Base-by-base conservation (phyloP, 1,139 yeast species). In the Suhomyces bribrorum region DNA sequence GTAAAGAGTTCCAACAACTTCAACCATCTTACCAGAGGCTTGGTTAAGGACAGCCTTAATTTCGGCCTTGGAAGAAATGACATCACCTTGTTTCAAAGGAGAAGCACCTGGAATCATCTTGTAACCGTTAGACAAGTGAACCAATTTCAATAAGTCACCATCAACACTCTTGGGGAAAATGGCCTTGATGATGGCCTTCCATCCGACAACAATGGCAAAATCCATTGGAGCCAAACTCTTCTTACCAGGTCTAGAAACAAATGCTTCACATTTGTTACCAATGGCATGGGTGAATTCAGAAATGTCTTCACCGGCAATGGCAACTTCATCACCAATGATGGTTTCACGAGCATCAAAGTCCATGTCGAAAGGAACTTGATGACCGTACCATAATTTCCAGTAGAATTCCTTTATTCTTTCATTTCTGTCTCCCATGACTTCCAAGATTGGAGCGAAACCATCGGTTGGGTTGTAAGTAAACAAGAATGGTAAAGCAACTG, bases 331-430 rank as follows among this genome's bases (percentile, higher is more conserved):
- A 55, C 95, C 95, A 58, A 81, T 71, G 48, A 85, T 82, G 33
- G 81, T 75, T 54, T 83, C 73, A 53, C 82, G 76, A 46, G 85
- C 86, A 57, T 83, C 84, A 48, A 83, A 81, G 60, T 76, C 66
- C 56, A 81, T 76, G 53, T 82, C 79, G 51, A 71, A 73, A 40
- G 80, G 77, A 34, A 67, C 64, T 32, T 66, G 57, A 44, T 79
- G 71, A 49, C 96, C 96, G 59, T 88, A 89, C 99, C 99, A 92
- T 56, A 89, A 75, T 61, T 83, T 83, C 98, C 98, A 94, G 81
- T 92, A 92, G 74, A 92, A 88, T 64, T 83, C 83, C 75, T 92
- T 92, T 65, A 94, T 90, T 66, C 97, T 81, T 42, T 79, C 81
- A 65, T 92, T 94, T 73, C 98, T 84, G 55, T 83, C 94, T 50